Evolutionary conservation across 495 filamentous ascomycete species (phyloP).

Genomic region (Annulohypoxylon stygium): DNA sequence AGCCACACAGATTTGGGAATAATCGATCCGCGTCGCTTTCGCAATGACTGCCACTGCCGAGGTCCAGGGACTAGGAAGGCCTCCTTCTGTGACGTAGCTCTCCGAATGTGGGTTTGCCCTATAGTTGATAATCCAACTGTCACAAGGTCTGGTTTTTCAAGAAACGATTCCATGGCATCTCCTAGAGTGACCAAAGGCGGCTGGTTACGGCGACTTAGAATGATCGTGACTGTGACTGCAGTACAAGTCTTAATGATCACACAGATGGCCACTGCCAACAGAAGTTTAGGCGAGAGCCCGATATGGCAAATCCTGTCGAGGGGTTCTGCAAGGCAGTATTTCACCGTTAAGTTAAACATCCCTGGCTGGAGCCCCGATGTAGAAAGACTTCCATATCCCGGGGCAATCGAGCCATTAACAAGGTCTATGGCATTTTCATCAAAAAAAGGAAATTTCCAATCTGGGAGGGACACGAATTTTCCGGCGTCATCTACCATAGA

Average conservation of each 20-base stretch:
- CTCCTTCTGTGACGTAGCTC: conserved; percentile 17
- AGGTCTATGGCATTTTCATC: background rate
- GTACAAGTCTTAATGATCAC: conserved; percentile 56
- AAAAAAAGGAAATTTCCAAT: conserved; percentile 39
- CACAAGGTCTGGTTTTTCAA: conserved; percentile 56
- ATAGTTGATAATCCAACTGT: conserved; percentile 54
- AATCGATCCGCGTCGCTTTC: conserved; percentile 13
- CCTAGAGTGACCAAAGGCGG: conserved; percentile 64
- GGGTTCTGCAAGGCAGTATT: conserved; percentile 43
- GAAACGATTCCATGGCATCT: conserved; percentile 65
- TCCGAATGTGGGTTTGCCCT: conserved; percentile 35
- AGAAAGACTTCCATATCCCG: too few relatives aligned
- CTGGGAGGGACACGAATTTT: background rate
- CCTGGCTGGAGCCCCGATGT: conserved; percentile 37
- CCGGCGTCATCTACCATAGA: background rate
- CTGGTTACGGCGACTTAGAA: conserved; percentile 47
- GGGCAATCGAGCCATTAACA: conserved; percentile 7
- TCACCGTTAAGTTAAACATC: conserved; percentile 20
- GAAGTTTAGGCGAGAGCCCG: conserved; percentile 49
- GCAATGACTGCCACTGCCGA: conserved; percentile 21
- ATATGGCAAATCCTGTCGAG: conserved; percentile 38
- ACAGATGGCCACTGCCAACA: conserved; percentile 52
- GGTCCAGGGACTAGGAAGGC: conserved; percentile 21
- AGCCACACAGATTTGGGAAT: conserved; percentile 35
- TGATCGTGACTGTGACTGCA: conserved; percentile 48